Percentiles rank a stretch among this genome's conserved stretches.
Evolutionary conservation across 2,329 filamentous ascomycete species (phyloP).

Genomic region (Bimuria novae-zelandiae): DNA sequence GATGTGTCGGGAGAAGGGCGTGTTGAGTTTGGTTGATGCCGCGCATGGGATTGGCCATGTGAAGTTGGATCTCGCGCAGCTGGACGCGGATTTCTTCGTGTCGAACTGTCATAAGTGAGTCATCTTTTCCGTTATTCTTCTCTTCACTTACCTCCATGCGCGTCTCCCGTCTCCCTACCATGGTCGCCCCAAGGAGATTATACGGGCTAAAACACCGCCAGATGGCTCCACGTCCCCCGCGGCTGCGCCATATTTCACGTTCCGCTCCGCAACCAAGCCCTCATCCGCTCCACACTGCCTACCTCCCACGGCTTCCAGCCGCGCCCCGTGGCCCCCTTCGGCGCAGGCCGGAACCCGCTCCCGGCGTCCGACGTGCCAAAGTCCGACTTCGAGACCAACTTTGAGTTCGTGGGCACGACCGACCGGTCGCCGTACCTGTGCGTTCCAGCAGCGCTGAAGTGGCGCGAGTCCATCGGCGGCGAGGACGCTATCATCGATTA

Average conservation of each 20-base stretch:
- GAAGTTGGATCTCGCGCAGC: conserved; percentile 64
- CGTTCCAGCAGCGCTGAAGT: conserved; percentile 71
- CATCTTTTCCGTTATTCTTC: not conserved
- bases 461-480: conserved; percentile 72
- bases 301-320: conserved; percentile 80
- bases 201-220: too few species aligned
- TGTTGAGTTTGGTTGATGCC: conserved; percentile 79
- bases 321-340: conserved; percentile 34
- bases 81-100: conserved; percentile 85
- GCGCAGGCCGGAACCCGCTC: conserved; percentile 13
- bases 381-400: conserved; percentile 68
- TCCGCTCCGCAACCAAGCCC: conserved; percentile 72
- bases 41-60: conserved; percentile 86
- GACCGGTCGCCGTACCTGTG: conserved; percentile 75
- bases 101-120: conserved; percentile 65
- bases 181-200: too few species aligned
- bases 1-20: conserved; percentile 67
- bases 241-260: conserved; percentile 83
- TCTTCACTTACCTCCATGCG: not conserved
- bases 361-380: conserved; percentile 46
- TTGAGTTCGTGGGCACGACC: conserved; percentile 76
- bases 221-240: conserved; percentile 82
- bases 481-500: conserved; percentile 72
- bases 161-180: not conserved
- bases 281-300: conserved; percentile 75